Evolutionary conservation across 306 rosid genomes (phyloP).

Genomic region (Sesbania bispinosa): DNA sequence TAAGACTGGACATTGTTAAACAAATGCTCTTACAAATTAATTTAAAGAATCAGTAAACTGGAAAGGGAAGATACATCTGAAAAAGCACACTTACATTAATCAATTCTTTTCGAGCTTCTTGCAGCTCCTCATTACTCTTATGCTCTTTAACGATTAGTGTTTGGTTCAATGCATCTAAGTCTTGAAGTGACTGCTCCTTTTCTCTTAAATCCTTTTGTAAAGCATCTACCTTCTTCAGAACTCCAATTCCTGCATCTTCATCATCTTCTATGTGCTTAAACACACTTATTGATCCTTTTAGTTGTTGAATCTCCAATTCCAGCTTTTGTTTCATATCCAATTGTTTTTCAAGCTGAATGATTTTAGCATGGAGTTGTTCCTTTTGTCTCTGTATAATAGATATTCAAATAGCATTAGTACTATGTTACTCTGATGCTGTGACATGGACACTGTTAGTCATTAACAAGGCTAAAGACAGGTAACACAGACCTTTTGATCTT

Average conservation of each 20-base stretch:
- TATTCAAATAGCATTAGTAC: slow-evolving; percentile 29
- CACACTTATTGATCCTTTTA: slow-evolving; percentile 73
- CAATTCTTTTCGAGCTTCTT: slow-evolving; percentile 86
- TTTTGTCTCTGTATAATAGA: slow-evolving; percentile 72
- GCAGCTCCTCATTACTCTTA: slow-evolving; percentile 85
- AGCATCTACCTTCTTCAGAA: slow-evolving; percentile 69
- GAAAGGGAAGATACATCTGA: not conserved
- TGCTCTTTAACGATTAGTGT: slow-evolving; percentile 68
- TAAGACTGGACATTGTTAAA: slow-evolving; percentile 14
- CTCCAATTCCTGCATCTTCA: slow-evolving; percentile 85
- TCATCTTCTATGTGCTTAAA: slow-evolving; percentile 88
- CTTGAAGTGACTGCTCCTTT: slow-evolving; percentile 65
- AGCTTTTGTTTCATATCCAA: slow-evolving; percentile 83
- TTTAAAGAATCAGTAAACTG: slow-evolving; percentile 11
- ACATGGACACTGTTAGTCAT: slow-evolving; percentile 16
- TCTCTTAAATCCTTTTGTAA: slow-evolving; percentile 65
- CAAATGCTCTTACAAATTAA: slow-evolving; percentile 25
- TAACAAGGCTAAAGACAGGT: slow-evolving; percentile 16
- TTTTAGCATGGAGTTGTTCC: slow-evolving; percentile 77
- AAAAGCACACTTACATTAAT: slow-evolving; percentile 55
- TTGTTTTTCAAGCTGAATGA: slow-evolving; percentile 69
- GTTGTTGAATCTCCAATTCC: slow-evolving; percentile 87
- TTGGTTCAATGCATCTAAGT: slow-evolving; percentile 63
- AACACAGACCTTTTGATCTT: slow-evolving; percentile 81
- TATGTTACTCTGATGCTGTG: slow-evolving; percentile 15